phyloP scores from a whole-genome alignment of 2,329 filamentous ascomycete genomes.

The Shiraia bambusicola region DNA sequence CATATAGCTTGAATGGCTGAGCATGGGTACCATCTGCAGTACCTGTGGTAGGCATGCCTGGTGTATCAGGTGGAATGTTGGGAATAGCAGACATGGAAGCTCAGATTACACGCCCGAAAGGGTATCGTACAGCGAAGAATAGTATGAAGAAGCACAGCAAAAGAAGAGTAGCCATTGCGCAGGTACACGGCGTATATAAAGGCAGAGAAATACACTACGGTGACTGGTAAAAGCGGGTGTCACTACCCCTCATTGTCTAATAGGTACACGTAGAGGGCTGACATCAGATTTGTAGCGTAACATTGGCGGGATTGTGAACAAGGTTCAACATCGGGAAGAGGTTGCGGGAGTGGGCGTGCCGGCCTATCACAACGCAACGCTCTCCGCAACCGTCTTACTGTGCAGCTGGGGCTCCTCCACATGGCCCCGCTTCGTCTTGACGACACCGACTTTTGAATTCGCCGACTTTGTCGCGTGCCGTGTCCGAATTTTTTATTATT shows the following conservation, averaged over 20 bases:
- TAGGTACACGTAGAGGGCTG: no score
- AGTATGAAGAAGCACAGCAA: conserved; percentile 4
- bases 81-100: conserved; percentile 35
- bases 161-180: conserved; percentile 1
- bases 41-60: conserved; percentile 11
- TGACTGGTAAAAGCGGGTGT: no score
- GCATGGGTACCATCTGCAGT: conserved; percentile 10
- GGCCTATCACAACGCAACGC: conserved; percentile 15
- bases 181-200: conserved; percentile 5
- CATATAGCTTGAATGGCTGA: conserved; percentile 34
- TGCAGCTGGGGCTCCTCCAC: conserved; percentile 22
- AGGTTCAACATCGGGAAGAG: conserved; percentile 2
- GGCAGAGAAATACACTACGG: neutral
- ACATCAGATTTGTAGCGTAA: conserved; percentile 1
- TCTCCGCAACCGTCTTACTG: conserved; percentile 19
- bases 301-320: conserved; percentile 2
- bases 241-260: conserved; percentile 1
- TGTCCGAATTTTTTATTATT: conserved; percentile 1
- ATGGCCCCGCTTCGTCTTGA: conserved; percentile 18
- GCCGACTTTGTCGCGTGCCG: neutral
- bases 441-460: conserved; percentile 2
- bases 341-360: conserved; percentile 7
- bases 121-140: conserved; percentile 15
- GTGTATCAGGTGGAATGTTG: conserved; percentile 26
- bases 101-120: conserved; percentile 5